Evolutionary conservation across 306 rosid species (phyloP).

Genomic region (Phaseolus lunatus): DNA sequence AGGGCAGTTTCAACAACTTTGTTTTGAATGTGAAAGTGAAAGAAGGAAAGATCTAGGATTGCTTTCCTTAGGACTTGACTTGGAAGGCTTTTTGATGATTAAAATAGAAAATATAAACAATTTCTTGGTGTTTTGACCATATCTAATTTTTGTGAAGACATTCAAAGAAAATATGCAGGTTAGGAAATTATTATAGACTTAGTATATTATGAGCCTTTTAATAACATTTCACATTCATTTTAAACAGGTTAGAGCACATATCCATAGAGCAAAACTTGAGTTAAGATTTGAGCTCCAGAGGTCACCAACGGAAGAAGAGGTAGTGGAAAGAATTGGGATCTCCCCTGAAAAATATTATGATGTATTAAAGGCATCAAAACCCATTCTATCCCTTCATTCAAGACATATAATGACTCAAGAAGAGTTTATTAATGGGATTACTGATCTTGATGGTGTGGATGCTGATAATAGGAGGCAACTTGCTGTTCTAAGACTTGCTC

Average conservation of each 20-base stretch:
- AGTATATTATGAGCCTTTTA: neutral
- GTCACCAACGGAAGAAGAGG: constrained; percentile 66
- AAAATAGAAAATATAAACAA: neutral
- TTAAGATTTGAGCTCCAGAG: constrained; percentile 67
- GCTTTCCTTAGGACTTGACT: neutral
- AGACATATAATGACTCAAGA: constrained; percentile 66
- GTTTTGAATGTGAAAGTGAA: neutral
- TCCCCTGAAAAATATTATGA: constrained; percentile 73
- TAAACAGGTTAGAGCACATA: constrained; percentile 70
- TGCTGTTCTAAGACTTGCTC: constrained; percentile 82
- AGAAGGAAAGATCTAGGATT: neutral
- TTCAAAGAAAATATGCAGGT: neutral
- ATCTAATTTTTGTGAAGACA: neutral
- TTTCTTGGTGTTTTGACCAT: neutral
- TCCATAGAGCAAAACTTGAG: constrained; percentile 72
- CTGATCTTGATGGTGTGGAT: constrained; percentile 69
- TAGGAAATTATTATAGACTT: neutral
- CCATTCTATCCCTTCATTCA: constrained; percentile 74
- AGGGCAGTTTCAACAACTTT: neutral
- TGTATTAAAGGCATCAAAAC: constrained; percentile 73
- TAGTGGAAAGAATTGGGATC: constrained; percentile 63
- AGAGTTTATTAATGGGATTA: constrained; percentile 65
- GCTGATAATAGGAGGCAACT: constrained; percentile 63
- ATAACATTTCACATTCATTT: neutral
- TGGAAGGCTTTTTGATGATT: neutral